These are phyloP conservation scores for Sideroxylon spinosum DNA, from an alignment of 179 eudicot genomes.

Conservation along the genomic window DNA sequence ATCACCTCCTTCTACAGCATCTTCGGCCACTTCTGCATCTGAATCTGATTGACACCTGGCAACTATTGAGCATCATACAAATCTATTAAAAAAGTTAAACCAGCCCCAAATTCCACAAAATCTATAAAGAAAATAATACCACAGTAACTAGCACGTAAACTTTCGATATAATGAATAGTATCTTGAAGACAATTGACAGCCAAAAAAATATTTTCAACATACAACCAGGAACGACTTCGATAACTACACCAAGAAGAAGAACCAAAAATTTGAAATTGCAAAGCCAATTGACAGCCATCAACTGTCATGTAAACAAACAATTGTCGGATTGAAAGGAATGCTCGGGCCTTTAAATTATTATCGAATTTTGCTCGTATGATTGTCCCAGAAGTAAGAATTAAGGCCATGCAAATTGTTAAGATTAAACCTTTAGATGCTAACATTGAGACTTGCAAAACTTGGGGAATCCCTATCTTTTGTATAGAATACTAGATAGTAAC, in stretches of 20 bases:
- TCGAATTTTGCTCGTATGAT: no score
- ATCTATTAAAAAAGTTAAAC: background rate
- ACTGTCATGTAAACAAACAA: background rate
- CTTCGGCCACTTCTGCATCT: conserved; percentile 39
- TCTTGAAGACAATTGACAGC: background rate
- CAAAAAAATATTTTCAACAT: background rate
- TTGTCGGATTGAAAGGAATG: no score
- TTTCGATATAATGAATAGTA: no score
- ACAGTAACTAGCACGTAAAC: background rate
- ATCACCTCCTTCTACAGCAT: conserved; percentile 46
- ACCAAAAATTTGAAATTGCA: background rate
- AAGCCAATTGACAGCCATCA: background rate
- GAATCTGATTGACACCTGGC: conserved; percentile 54
- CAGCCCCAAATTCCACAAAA: background rate
- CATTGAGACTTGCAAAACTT: no score
- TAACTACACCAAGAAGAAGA: background rate
- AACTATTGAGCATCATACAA: conserved; percentile 33
- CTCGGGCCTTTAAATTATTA: no score
- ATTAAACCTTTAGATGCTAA: no score
- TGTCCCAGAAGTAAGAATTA: no score
- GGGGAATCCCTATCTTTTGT: no score
- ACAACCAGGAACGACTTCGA: background rate
- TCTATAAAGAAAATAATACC: background rate
- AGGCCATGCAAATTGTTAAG: no score
- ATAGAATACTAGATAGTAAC: no score